These are phyloP conservation scores for Teunomyces stri DNA, from an alignment of 805 yeast species.

Conservation along the genomic window DNA sequence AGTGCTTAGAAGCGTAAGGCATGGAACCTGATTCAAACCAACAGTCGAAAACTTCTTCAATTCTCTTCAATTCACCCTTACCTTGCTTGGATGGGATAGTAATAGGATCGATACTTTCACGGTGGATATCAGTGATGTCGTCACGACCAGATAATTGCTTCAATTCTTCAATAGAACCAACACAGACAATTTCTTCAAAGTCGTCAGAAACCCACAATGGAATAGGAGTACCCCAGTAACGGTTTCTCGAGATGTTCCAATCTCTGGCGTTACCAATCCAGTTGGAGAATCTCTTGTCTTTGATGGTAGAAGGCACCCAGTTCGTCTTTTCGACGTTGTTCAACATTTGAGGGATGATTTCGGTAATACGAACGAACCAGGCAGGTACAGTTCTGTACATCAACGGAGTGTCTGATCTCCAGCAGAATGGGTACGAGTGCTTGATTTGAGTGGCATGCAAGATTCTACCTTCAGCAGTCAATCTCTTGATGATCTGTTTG, in stretches of 20 bases:
- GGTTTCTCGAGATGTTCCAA: slow-evolving; percentile 97
- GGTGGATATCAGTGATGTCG: slow-evolving; percentile 86
- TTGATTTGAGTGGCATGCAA: slow-evolving; percentile 77
- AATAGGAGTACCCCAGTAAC: slow-evolving; percentile 99
- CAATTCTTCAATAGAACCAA: slow-evolving; percentile 88
- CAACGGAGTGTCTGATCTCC: slow-evolving; percentile 99
- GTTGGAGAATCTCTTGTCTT: slow-evolving; percentile 93
- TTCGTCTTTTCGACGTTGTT: slow-evolving; percentile 78
- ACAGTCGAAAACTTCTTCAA: slow-evolving; percentile 98
- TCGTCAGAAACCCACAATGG: slow-evolving; percentile 98
- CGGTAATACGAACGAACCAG: slow-evolving; percentile 93
- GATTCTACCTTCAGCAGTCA: slow-evolving; percentile 74
- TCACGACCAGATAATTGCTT: slow-evolving; percentile 77
- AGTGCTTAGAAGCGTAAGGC: slow-evolving; percentile 97
- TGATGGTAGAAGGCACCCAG: slow-evolving; percentile 92
- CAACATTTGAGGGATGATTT: slow-evolving; percentile 85
- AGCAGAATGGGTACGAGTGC: slow-evolving; percentile 99
- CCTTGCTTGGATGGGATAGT: slow-evolving; percentile 92
- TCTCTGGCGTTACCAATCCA: slow-evolving; percentile 99
- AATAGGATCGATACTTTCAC: slow-evolving; percentile 86
- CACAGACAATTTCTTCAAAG: slow-evolving; percentile 85
- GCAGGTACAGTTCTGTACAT: slow-evolving; percentile 96
- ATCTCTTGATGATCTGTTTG: slow-evolving; percentile 77
- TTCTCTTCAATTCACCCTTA: slow-evolving; percentile 81
- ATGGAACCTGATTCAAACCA: slow-evolving; percentile 99